These are phyloP conservation scores for Pseudogymnoascus sp. DNA, from an alignment of 2,329 filamentous ascomycete species.

Conservation along the genomic window DNA sequence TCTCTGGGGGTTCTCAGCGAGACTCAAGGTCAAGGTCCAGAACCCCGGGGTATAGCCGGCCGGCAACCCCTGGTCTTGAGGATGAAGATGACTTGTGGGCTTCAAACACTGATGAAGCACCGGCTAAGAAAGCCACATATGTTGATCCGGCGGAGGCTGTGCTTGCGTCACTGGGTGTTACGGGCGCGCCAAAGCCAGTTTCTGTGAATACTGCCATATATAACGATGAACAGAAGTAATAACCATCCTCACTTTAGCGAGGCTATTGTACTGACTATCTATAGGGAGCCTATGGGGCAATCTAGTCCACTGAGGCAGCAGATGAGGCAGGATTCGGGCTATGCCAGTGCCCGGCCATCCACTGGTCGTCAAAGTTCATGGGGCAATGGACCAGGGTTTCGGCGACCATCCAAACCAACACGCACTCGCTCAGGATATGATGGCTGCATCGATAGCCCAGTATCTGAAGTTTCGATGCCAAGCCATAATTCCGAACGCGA, in stretches of 20 bases:
- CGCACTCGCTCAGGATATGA: background rate
- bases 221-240: background rate
- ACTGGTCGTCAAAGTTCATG: constrained; percentile 18
- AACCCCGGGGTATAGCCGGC: background rate
- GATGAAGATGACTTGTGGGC: constrained; percentile 20
- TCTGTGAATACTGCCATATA: background rate
- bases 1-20: background rate
- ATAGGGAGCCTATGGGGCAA: constrained; percentile 3
- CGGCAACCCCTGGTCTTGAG: constrained; percentile 14
- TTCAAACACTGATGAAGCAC: constrained; percentile 24
- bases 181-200: constrained; percentile 28
- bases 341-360: constrained; percentile 23
- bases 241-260: background rate
- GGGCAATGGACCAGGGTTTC: background rate
- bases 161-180: constrained; percentile 30
- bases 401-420: background rate
- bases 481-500: background rate
- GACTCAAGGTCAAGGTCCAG: background rate
- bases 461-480: constrained; percentile 2
- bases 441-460: background rate
- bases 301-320: constrained; percentile 12
- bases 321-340: constrained; percentile 25
- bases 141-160: constrained; percentile 25
- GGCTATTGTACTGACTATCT: background rate
- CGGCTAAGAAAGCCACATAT: constrained; percentile 12